These are phyloP conservation scores for Alternaria triticina DNA, from an alignment of 2,329 filamentous ascomycete species.

Conservation along the genomic window DNA sequence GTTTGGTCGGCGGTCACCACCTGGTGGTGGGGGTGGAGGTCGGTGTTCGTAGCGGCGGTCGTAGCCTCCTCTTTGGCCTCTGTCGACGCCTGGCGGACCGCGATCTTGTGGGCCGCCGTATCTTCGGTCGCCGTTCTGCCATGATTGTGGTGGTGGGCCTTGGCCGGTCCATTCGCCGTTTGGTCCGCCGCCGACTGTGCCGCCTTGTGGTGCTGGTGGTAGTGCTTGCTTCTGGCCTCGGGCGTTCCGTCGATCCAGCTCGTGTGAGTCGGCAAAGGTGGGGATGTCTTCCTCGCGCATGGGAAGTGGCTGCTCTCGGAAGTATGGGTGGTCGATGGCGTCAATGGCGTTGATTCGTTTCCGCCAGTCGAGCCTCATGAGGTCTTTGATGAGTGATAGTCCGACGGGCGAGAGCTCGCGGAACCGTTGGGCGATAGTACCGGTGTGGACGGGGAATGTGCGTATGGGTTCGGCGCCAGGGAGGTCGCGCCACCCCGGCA, in stretches of 20 bases:
- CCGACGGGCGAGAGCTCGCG: constrained; percentile 75
- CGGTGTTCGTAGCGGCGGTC: constrained; percentile 45
- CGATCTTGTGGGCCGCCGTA: constrained; percentile 46
- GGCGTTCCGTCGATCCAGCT: constrained; percentile 91
- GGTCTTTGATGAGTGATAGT: constrained; percentile 78
- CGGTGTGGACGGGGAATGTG: constrained; percentile 63
- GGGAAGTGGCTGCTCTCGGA: constrained; percentile 78
- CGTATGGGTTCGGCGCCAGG: constrained; percentile 80
- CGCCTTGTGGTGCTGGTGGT: constrained; percentile 89
- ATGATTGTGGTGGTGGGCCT: constrained; percentile 43
- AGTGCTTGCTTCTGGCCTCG: constrained; percentile 83
- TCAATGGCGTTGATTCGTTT: constrained; percentile 91
- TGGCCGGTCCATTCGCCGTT: constrained; percentile 65
- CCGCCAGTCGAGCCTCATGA: constrained; percentile 88
- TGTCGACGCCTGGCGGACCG: constrained; percentile 48
- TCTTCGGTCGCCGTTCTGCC: constrained; percentile 45
- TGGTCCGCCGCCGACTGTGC: constrained; percentile 78
- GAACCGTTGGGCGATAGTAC: constrained; percentile 77
- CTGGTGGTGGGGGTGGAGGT: constrained; percentile 41
- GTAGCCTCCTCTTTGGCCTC: constrained; percentile 34
- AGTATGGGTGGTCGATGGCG: constrained; percentile 90
- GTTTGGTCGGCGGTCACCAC: constrained; percentile 38
- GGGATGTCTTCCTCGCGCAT: constrained; percentile 87
- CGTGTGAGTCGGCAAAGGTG: constrained; percentile 90
- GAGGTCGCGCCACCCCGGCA: constrained; percentile 87